A percentile compares a stretch with the other conserved stretches of the same genome.
These are phyloP conservation scores for Barbarea vulgaris DNA, from an alignment of 345 rosid genomes.

Conservation along the genomic window DNA sequence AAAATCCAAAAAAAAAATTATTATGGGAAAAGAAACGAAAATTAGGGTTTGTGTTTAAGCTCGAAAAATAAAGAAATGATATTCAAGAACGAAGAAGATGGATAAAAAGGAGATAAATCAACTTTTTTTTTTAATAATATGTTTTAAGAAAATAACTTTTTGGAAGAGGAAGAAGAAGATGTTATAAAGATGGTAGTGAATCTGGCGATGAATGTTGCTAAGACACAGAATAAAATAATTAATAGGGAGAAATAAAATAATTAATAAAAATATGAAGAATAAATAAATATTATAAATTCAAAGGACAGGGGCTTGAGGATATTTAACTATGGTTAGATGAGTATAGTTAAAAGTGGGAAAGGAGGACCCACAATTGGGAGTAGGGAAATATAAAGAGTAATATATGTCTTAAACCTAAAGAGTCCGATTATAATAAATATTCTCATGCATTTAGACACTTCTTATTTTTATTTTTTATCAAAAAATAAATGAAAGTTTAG, in stretches of 20 bases:
- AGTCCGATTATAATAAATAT: slow-evolving; percentile 30
- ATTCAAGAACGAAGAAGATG: slow-evolving; percentile 4
- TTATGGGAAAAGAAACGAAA: neutral
- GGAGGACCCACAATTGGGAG: slow-evolving; percentile 16
- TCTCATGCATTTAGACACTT: slow-evolving; percentile 21
- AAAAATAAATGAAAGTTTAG: no score
- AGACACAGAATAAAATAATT: slow-evolving; percentile 30
- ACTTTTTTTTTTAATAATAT: neutral
- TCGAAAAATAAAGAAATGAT: neutral
- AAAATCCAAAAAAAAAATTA: neutral
- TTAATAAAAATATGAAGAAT: slow-evolving; percentile 19
- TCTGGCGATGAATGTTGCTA: slow-evolving; percentile 29
- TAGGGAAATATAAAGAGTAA: slow-evolving; percentile 27
- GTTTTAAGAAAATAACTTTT: slow-evolving; percentile 12
- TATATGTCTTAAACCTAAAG: slow-evolving; percentile 37
- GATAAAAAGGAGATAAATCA: slow-evolving; percentile 26
- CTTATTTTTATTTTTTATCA: no score
- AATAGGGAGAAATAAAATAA: slow-evolving; percentile 11
- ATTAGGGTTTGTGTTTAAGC: slow-evolving; percentile 31
- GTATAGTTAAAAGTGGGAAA: slow-evolving; percentile 18
- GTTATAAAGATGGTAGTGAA: slow-evolving; percentile 34
- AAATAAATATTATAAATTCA: neutral
- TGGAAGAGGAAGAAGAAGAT: slow-evolving; percentile 29
- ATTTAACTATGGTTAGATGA: slow-evolving; percentile 37
- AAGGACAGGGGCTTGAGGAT: slow-evolving; percentile 12